phyloP scores from a whole-genome alignment of 495 filamentous ascomycete species.

The Podospora bellae-mahoneyi region DNA sequence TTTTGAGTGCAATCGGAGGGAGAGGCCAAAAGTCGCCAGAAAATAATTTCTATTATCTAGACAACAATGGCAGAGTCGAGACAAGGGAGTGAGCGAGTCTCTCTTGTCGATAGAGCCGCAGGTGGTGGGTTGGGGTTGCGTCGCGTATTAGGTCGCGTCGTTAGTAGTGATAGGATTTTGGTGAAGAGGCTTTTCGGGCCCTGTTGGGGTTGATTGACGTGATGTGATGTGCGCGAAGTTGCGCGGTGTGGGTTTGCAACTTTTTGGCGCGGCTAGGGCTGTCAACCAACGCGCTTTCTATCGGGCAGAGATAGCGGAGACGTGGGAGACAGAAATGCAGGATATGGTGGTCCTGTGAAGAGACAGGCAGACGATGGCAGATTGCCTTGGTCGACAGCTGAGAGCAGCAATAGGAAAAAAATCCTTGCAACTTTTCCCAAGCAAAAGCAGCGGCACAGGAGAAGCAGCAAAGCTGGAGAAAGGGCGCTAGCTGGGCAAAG shows the following conservation, averaged over 20 bases:
- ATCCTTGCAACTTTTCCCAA: background rate
- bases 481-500: conserved; percentile 18
- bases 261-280: conserved; percentile 7
- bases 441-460: conserved; percentile 13
- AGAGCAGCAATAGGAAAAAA: conserved; percentile 12
- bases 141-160: conserved; percentile 15
- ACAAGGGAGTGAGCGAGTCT: background rate
- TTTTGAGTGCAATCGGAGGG: background rate
- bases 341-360: conserved; percentile 14
- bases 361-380: conserved; percentile 17
- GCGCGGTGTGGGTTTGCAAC: conserved; percentile 8
- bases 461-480: conserved; percentile 11
- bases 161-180: conserved; percentile 1
- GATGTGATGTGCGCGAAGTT: conserved; percentile 9
- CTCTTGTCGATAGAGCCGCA: background rate
- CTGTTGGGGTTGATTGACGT: conserved; percentile 6
- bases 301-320: background rate
- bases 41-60: background rate
- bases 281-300: conserved; percentile 14
- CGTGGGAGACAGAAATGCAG: conserved; percentile 1
- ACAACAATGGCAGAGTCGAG: background rate
- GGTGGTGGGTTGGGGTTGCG: background rate
- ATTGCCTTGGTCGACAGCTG: conserved; percentile 12
- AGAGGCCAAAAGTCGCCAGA: background rate
- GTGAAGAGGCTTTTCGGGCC: conserved; percentile 11